These are phyloP conservation scores for Fusarium denticulatum DNA, from an alignment of 2,329 filamentous ascomycete species.

Conservation along the genomic window DNA sequence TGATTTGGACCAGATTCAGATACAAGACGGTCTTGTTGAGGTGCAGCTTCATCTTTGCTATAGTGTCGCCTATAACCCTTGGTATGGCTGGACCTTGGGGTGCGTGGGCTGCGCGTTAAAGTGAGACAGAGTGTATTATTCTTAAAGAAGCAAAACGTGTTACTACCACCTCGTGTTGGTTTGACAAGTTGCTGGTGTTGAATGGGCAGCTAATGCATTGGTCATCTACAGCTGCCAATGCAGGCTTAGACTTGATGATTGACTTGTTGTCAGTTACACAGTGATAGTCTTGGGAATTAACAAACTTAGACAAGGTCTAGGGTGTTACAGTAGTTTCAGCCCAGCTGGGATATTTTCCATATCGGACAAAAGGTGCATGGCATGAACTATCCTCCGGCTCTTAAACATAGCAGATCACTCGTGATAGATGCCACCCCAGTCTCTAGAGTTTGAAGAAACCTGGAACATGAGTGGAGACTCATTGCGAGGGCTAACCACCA, in stretches of 20 bases:
- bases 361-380: background rate
- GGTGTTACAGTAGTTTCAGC: background rate
- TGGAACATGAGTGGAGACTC: background rate
- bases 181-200: background rate
- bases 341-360: background rate
- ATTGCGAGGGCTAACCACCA: background rate
- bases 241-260: background rate
- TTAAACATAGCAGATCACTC: background rate
- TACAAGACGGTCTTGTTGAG: background rate
- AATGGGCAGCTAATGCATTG: background rate
- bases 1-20: accelerated
- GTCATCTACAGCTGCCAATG: too few relatives aligned
- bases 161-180: too few relatives aligned
- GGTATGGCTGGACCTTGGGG: background rate
- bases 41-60: background rate
- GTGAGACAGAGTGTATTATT: background rate
- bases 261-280: background rate
- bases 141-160: too few relatives aligned
- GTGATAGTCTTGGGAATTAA: background rate
- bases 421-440: accelerated
- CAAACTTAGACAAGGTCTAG: background rate
- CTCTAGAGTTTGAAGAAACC: background rate
- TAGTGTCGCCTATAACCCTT: background rate
- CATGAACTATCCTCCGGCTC: too few relatives aligned
- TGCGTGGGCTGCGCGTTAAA: background rate